Base-by-base conservation (phyloP, 768 basidiomycete genomes). In the Cystobasidium tubakii region DNA sequence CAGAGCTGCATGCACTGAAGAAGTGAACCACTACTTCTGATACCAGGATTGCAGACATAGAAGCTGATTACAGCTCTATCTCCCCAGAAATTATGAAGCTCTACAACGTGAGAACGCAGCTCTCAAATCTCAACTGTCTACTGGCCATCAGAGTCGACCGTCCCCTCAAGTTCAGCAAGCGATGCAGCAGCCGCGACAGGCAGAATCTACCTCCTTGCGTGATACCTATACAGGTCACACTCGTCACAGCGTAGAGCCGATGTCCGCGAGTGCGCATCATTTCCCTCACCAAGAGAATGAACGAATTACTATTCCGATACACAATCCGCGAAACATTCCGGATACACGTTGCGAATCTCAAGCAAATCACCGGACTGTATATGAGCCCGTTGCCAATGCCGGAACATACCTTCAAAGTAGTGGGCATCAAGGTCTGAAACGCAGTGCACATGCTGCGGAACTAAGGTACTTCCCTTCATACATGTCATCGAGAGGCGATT, bases 41-140 rank as follows among this genome's bases (percentile, higher is more conserved):
- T 42, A 36, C 10, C 29, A 3, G 10, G 33, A 6, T 39, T 44
- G 31, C 36, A 23, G 27, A n/a, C 13, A 15, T 6, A 6, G 23
- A 63, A 63, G 23, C 25, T 63, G n/a, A 34, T 27, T 27, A 4
- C n/a, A 6, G 27, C 21, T 19, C 21, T n/a, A n/a, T 66, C 17
- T 27, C 25, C 17, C 17, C 33, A 71, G 69, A 60, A 27, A 71
- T 23, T 60, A 57, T 53, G 69, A 71, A 27, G 44, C 34, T 34
- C 34, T 71, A 19, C 27, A 60, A 46, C 53, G 55, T 9, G 69
- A 71, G 39, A 71, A 71, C 39, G n/a, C 33, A 21, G 44, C 29
- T 7, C 55, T 71, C 10, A 71, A 62, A 34, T 2, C 2, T 13
- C 69, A 71, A 31, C 50, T 67, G 17, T 13, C 34, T 33, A n/a